Evolutionary conservation across 2,329 filamentous ascomycete species (phyloP), one percentile per base, ranked within the genome.

Genomic region (Septoria petroselini): DNA sequence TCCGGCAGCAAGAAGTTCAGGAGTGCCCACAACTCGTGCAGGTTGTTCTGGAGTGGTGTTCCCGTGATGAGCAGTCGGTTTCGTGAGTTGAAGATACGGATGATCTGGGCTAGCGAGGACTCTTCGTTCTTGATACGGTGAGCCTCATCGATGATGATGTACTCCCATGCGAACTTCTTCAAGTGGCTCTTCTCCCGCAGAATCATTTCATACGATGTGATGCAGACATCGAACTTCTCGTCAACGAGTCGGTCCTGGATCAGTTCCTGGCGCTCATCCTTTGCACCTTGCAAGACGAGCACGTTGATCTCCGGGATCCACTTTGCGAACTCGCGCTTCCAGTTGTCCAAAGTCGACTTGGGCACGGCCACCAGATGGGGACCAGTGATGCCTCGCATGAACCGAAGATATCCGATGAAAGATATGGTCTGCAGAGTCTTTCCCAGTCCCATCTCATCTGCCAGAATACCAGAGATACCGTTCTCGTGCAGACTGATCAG

Each of bases 41-140:
- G 75, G 66, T 98, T 98, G 76, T 98, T 98, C 68, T 98, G 93
- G 4, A 98, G 78, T 1, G 93, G 93, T 3, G 93, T 98, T 59
- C 93, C 93, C 2, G 93, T 98, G 57, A 98, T 98, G 53, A 98
- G 79, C 25, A 98, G 79, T 43, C 93, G 85, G 68, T 97, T 97
- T 66, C 93, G 83, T 4, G 93, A 98, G 71, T 91, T 88, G 76
- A 98, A 98, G 45, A 96, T 76, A 60, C 93, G 88, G 58, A 98
- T 95, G 59, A 97, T 94, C 65, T 97, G 91, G 2, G 93, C 91
- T 2, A 98, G 78, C 0, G 93, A 96, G 0, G 93, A 98, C 69
- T 97, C 90, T 68, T 98, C 93, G 71, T 98, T 98, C 76, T 98
- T 98, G 80, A 98, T 98, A 53, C 93, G 89, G 70, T 98, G 93